Percentiles rank a stretch among this genome's conserved stretches.
These are phyloP conservation scores for Diutina ranongensis DNA, from an alignment of 1,139 yeast species.

Conservation along the genomic window DNA sequence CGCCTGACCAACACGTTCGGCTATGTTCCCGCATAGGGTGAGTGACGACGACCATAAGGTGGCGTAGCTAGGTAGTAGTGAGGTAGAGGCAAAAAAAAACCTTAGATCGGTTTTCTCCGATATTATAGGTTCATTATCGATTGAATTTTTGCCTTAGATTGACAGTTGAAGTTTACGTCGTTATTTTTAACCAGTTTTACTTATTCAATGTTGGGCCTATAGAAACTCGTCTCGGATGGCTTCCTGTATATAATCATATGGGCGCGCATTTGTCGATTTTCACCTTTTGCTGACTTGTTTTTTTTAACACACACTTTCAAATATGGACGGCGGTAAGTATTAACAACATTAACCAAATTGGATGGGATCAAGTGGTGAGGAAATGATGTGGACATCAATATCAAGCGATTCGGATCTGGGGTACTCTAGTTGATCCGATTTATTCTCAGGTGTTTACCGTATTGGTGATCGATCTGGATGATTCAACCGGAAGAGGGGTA, in stretches of 20 bases:
- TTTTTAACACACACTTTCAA: constrained; percentile 1
- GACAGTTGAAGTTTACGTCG: too few relatives aligned
- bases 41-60: neutral
- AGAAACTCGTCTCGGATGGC: constrained; percentile 1
- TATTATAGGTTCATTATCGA: too few relatives aligned
- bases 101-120: too few relatives aligned
- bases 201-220: neutral
- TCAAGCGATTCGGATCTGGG: neutral
- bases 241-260: neutral
- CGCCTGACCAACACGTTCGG: neutral
- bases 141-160: too few relatives aligned
- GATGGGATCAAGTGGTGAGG: too few relatives aligned
- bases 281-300: constrained; percentile 4
- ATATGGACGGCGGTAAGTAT: constrained; percentile 6
- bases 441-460: neutral
- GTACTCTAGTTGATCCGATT: too few relatives aligned
- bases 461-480: neutral
- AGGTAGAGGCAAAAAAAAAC: too few relatives aligned
- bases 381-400: too few relatives aligned
- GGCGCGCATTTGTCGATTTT: neutral
- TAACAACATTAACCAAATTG: too few relatives aligned
- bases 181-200: too few relatives aligned
- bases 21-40: neutral
- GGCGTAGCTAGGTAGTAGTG: too few relatives aligned
- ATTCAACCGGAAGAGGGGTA: neutral